Evolutionary conservation across 179 eudicot genomes (phyloP).

Genomic region (Kewa caespitosa): DNA sequence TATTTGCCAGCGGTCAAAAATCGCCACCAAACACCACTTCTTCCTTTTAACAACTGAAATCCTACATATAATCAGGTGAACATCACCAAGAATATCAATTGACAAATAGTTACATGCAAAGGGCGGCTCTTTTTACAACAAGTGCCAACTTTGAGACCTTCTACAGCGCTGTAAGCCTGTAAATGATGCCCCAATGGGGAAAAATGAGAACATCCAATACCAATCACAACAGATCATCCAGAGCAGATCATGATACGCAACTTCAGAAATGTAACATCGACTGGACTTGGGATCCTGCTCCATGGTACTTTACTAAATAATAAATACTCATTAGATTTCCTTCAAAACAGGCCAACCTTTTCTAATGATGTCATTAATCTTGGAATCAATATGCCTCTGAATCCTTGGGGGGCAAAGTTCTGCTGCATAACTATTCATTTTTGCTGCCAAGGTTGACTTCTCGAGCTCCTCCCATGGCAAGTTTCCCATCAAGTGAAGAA

Average conservation of each 20-base stretch:
- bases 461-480: constrained; percentile 86
- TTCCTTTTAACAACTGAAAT: background rate
- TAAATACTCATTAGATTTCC: constrained; percentile 42
- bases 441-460: constrained; percentile 76
- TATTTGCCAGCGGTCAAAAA: background rate
- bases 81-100: background rate
- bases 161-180: background rate
- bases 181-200: background rate
- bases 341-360: constrained; percentile 93
- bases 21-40: background rate
- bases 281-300: background rate
- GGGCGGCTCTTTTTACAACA: constrained; percentile 13
- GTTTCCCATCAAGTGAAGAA: constrained; percentile 91
- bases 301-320: background rate
- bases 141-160: background rate
- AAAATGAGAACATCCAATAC: background rate
- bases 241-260: background rate
- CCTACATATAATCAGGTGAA: constrained; percentile 10
- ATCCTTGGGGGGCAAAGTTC: constrained; percentile 77
- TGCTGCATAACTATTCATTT: constrained; percentile 81
- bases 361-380: constrained; percentile 65
- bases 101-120: constrained; percentile 1
- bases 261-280: background rate
- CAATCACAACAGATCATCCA: background rate
- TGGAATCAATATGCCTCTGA: constrained; percentile 71